Evolutionary conservation across 108 stramenopile species (phyloP).

Genomic region (Parietichytrium sp.): DNA sequence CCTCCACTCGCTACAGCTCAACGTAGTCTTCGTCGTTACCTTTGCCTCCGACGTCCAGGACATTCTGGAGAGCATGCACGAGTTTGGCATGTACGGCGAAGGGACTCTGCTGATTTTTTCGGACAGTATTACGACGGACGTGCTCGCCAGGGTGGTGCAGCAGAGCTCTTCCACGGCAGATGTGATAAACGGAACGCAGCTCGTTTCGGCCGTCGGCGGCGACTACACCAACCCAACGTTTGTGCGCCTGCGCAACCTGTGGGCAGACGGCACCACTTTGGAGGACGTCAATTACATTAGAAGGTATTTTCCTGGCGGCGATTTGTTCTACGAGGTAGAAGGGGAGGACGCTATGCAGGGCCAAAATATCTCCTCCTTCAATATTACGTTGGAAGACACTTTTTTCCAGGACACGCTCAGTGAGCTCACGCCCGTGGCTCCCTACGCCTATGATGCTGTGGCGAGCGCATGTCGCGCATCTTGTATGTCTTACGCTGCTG

Average conservation of each 20-base stretch:
- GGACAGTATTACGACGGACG: not conserved
- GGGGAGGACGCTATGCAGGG: too few relatives aligned
- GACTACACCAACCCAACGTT: slow-evolving; percentile 1
- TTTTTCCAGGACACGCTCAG: slow-evolving; percentile 21
- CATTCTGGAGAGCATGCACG: not conserved
- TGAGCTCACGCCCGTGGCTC: too few relatives aligned
- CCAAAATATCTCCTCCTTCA: too few relatives aligned
- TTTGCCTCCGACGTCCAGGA: not conserved
- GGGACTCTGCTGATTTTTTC: slow-evolving; percentile 16
- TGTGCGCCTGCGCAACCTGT: not conserved
- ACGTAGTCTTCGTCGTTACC: not conserved
- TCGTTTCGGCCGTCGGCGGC: slow-evolving; percentile 2
- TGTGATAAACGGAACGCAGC: not conserved
- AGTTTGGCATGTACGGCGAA: not conserved
- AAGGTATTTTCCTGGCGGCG: not conserved
- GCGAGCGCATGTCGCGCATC: not conserved
- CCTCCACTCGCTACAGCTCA: not conserved
- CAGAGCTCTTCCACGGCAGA: not conserved
- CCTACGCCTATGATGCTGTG: slow-evolving; percentile 12
- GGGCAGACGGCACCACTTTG: not conserved
- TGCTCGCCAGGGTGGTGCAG: not conserved
- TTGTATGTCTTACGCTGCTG: not conserved
- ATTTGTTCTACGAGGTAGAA: not conserved
- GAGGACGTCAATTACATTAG: not conserved
- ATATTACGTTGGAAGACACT: not conserved